Evolutionary conservation across 1,284 basidiomycete genomes (phyloP).

Genomic region (Puccinia polysora): DNA sequence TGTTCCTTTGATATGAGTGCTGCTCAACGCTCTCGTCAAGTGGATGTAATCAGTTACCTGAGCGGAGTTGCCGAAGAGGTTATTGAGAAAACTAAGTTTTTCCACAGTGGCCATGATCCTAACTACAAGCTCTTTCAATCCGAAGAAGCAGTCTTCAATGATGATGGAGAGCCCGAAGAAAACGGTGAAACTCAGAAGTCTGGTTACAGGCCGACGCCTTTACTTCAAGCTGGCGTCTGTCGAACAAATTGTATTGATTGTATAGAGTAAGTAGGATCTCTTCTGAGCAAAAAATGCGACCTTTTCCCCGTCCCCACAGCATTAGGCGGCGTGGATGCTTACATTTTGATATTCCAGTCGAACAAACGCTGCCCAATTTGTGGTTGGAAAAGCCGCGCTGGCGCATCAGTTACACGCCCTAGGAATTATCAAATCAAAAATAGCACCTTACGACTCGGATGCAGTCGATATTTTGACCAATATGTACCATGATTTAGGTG

Average conservation of each 20-base stretch:
- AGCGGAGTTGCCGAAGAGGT: slow-evolving; percentile 94
- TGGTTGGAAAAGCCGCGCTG: slow-evolving; percentile 90
- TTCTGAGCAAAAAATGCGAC: background rate
- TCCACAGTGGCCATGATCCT: slow-evolving; percentile 62
- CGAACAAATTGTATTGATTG: slow-evolving; percentile 87
- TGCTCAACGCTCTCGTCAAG: slow-evolving; percentile 79
- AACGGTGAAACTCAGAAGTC: slow-evolving; percentile 67
- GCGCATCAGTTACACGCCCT: slow-evolving; percentile 94
- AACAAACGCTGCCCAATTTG: slow-evolving; percentile 96
- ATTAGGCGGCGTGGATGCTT: background rate
- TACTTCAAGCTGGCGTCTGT: slow-evolving; percentile 81
- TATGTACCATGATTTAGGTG: slow-evolving; percentile 97
- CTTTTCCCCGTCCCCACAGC: too few relatives aligned
- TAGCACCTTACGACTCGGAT: slow-evolving; percentile 86
- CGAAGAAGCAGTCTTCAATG: slow-evolving; percentile 44
- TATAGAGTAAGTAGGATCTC: slow-evolving; percentile 61
- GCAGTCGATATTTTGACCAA: slow-evolving; percentile 96
- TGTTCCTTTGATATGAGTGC: slow-evolving; percentile 83
- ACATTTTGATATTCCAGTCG: slow-evolving; percentile 54
- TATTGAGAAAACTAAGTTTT: slow-evolving; percentile 85
- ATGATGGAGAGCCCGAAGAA: slow-evolving; percentile 58
- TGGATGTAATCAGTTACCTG: slow-evolving; percentile 91
- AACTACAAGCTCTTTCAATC: slow-evolving; percentile 45
- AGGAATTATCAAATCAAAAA: slow-evolving; percentile 76
- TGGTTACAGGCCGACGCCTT: slow-evolving; percentile 55